phyloP scores from a whole-genome alignment of 257 asterid genomes.

The Mentha longifolia region DNA sequence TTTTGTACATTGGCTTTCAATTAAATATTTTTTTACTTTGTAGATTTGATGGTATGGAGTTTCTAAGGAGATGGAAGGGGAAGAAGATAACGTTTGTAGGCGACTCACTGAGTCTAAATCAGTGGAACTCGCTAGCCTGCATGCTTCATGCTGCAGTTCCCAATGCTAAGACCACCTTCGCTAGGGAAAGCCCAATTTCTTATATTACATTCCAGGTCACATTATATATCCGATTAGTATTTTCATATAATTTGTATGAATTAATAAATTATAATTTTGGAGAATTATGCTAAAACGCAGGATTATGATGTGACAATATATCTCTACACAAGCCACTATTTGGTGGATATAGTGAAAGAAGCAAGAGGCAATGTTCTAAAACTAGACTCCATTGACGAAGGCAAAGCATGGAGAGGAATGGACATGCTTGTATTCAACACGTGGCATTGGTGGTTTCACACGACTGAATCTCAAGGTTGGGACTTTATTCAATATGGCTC shows the following conservation, averaged over 20 bases:
- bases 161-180: slow-evolving; percentile 33
- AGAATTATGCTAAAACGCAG: slow-evolving; percentile 20
- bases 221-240: too few species aligned
- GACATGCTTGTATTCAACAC: slow-evolving; percentile 66
- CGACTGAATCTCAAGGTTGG: slow-evolving; percentile 53
- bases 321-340: slow-evolving; percentile 44
- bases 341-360: slow-evolving; percentile 51
- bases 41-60: slow-evolving; percentile 43
- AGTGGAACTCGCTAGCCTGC: slow-evolving; percentile 60
- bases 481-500: slow-evolving; percentile 55
- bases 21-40: too few species aligned
- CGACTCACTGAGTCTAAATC: slow-evolving; percentile 62
- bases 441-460: slow-evolving; percentile 78
- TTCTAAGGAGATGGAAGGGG: slow-evolving; percentile 54
- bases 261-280: too few species aligned
- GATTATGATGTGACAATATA: slow-evolving; percentile 32
- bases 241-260: too few species aligned
- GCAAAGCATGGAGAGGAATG: slow-evolving; percentile 64
- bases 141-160: slow-evolving; percentile 57
- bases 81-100: slow-evolving; percentile 71
- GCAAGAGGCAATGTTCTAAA: slow-evolving; percentile 49
- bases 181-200: slow-evolving; percentile 39
- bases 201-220: slow-evolving; percentile 45
- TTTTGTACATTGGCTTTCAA: too few species aligned
- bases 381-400: slow-evolving; percentile 54